Evolutionary conservation across 2,329 filamentous ascomycete species (phyloP).

Genomic region (Fusarium burgessii): DNA sequence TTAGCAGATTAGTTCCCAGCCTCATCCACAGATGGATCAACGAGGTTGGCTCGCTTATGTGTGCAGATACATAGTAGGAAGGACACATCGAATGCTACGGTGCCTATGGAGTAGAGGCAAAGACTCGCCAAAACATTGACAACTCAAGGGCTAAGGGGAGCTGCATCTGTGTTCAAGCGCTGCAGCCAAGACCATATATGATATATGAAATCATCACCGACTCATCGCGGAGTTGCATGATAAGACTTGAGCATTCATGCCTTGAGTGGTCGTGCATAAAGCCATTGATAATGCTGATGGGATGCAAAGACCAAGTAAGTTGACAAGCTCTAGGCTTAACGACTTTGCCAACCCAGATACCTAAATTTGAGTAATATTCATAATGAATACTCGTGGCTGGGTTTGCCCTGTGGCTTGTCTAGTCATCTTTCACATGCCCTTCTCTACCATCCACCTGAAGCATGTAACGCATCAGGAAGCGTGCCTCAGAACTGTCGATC

Average conservation of each 20-base stretch:
- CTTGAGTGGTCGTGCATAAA: background rate
- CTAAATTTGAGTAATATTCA: background rate
- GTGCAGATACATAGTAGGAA: background rate
- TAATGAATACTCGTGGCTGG: background rate
- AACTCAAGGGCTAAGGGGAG: background rate
- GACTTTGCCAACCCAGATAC: conserved; percentile 4
- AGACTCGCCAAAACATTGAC: background rate
- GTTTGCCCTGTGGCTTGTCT: conserved; percentile 3
- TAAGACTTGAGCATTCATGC: background rate
- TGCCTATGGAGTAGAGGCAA: background rate
- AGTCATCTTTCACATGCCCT: conserved; percentile 21
- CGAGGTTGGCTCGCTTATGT: background rate
- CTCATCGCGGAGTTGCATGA: conserved; percentile 23
- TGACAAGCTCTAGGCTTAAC: background rate
- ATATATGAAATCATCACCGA: conserved; percentile 17
- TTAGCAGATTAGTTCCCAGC: background rate
- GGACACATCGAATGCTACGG: conserved; percentile 1
- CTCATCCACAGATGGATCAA: background rate
- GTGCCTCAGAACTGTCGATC: conserved; percentile 1
- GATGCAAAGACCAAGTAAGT: conserved; percentile 2
- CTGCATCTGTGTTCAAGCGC: conserved; percentile 3
- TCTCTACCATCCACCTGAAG: background rate
- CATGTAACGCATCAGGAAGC: conserved; percentile 2
- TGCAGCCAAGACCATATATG: conserved; percentile 8
- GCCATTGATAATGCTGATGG: background rate